Conservation (phyloP, 805 yeast genomes). For the Yamadazyma sp. region DNA sequence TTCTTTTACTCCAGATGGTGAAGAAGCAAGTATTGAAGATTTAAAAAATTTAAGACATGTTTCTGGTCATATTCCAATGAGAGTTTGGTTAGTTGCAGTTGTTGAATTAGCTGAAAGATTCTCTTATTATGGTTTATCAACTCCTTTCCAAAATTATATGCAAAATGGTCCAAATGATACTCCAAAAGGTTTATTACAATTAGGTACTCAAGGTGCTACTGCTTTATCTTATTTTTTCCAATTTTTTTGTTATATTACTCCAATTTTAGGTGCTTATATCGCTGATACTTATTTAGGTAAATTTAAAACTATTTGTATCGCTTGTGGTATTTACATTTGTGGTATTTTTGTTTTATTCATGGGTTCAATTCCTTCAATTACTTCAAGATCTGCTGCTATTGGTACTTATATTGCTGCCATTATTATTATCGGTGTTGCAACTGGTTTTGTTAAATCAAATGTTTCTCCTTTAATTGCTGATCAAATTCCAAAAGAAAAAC, state of each 20-base stretch:
- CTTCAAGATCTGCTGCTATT: slow-evolving; percentile 47
- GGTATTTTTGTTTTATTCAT: slow-evolving; percentile 65
- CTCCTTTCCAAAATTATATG: slow-evolving; percentile 79
- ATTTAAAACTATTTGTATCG: slow-evolving; percentile 61
- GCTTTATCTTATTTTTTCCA: slow-evolving; percentile 73
- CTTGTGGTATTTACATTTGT: slow-evolving; percentile 54
- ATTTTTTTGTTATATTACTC: slow-evolving; percentile 81
- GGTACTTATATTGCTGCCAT: slow-evolving; percentile 62
- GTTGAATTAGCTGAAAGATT: slow-evolving; percentile 82
- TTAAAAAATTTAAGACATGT: slow-evolving; percentile 50
- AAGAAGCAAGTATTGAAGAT: slow-evolving; percentile 54
- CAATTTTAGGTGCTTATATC: slow-evolving; percentile 70
- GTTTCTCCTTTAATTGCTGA: slow-evolving; percentile 74
- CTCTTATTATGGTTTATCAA: slow-evolving; percentile 73
- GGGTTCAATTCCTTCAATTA: slow-evolving; percentile 64
- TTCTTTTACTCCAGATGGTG: slow-evolving; percentile 24
- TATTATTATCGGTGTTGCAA: slow-evolving; percentile 66
- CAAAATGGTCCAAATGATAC: slow-evolving; percentile 45
- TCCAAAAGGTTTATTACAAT: slow-evolving; percentile 50
- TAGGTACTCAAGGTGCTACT: slow-evolving; percentile 63
- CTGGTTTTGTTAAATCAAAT: slow-evolving; percentile 80
- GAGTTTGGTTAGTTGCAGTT: slow-evolving; percentile 63
- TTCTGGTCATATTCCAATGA: slow-evolving; percentile 47
- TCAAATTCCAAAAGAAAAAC: slow-evolving; percentile 43
- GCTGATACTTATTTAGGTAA: slow-evolving; percentile 77